Percentiles rank a stretch among this genome's conserved stretches.
Conservation (phyloP, 768 basidiomycete genomes). For the Suillus tomentosus region DNA sequence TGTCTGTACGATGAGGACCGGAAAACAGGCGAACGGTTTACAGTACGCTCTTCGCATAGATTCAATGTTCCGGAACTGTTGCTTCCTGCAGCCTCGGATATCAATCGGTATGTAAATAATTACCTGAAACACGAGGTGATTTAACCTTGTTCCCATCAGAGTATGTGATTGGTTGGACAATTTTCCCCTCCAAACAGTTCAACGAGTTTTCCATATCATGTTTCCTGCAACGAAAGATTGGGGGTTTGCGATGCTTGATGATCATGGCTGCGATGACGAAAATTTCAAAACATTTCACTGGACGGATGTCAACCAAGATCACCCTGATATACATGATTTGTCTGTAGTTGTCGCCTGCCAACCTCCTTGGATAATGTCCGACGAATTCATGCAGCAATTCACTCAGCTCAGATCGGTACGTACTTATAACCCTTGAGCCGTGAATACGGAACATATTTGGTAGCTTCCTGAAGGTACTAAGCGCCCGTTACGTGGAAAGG, state of each 20-base stretch:
- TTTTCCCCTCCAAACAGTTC: constrained; percentile 35
- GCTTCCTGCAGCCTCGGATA: constrained; percentile 34
- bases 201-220: constrained; percentile 45
- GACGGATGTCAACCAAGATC: constrained; percentile 29
- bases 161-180: constrained; percentile 35
- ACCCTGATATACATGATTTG: constrained; percentile 30
- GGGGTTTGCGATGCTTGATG: constrained; percentile 41
- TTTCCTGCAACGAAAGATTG: constrained; percentile 45
- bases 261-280: constrained; percentile 38
- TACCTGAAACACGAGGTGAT: neutral
- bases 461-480: constrained; percentile 33
- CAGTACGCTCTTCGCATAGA: constrained; percentile 33
- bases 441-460: constrained; percentile 10
- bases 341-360: constrained; percentile 58
- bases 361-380: constrained; percentile 59
- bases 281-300: constrained; percentile 52
- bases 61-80: constrained; percentile 28
- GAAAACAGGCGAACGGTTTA: constrained; percentile 29
- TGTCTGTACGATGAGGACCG: constrained; percentile 30
- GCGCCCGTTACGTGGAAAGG: constrained; percentile 46
- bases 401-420: constrained; percentile 37
- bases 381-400: constrained; percentile 57
- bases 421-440: neutral
- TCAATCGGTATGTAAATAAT: constrained; percentile 27
- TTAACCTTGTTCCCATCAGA: constrained; percentile 17